Evolutionary conservation across 2,329 filamentous ascomycete genomes (phyloP), one percentile per base, ranked within the genome.

Genomic region (Scopulariopsis brevicaulis): DNA sequence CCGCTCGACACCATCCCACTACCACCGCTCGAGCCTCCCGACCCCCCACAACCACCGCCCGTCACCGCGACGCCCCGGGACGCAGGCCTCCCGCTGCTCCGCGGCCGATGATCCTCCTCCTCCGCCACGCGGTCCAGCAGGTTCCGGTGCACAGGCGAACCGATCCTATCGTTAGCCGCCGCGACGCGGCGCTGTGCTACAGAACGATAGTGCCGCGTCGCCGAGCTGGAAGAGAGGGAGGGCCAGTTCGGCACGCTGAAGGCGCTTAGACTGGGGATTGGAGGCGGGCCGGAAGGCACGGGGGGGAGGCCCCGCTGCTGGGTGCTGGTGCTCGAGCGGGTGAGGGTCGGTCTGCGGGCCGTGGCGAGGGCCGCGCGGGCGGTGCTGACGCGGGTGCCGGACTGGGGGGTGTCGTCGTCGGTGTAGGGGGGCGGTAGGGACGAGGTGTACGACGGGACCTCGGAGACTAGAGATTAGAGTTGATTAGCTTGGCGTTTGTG

Each of bases 381-480:
- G 63, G 59, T 48, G 60, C 58, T 25, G 60, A 57, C 40, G 53
- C 51, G 55, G 59, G 35, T 62, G 54, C 43, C 60, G 56, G 56
- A 58, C 60, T 59, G 56, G 62, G 59, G 58, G 60, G 63, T 58
- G 57, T 63, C 60, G 60, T 64, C 67, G 52, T 77, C 22, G 22
- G 20, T 50, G 20, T 50, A 50, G 48, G 69, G 65, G 63, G 73
- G 72, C n/a, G 71, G 74, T 37, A 74, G 72, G 56, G 74, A 77
- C 20, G 82, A 83, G 65, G 83, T 81, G 66, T 87, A 86, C 1
- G 83, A 83, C 4, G 85, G 85, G 2, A 77, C 80, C 57, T 86
- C 83, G 57, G 84, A 87, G 61, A 81, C 80, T 84, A 63, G 46
- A n/a, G 28, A 32, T 35, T 22, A 34, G 52, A 20, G 37, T 40